Conservation (phyloP, 169 alveolate species). For the Eimeria praecox region DNA sequence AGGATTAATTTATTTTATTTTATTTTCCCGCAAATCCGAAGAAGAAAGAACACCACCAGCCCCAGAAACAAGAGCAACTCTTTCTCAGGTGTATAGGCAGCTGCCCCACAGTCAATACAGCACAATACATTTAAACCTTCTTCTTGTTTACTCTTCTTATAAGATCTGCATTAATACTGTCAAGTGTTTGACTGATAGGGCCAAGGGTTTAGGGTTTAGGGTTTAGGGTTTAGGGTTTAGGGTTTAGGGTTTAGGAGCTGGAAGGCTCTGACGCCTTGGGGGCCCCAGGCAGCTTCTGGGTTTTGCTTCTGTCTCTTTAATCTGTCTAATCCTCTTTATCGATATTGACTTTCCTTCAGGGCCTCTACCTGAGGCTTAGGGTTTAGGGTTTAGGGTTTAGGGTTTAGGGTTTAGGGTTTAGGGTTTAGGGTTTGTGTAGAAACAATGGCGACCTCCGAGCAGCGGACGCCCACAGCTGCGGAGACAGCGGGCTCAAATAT, state of each 20-base stretch:
- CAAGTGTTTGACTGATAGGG: not conserved
- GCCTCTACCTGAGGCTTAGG: not conserved
- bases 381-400: slow-evolving; percentile 20
- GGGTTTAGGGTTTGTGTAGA: too few relatives aligned
- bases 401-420: slow-evolving; percentile 44
- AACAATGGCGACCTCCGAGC: not conserved
- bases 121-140: not conserved
- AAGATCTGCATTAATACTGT: not conserved
- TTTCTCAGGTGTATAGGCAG: too few relatives aligned
- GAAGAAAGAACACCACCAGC: not conserved
- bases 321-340: not conserved
- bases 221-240: slow-evolving; percentile 34
- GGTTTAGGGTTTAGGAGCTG: slow-evolving; percentile 2
- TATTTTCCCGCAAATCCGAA: not conserved
- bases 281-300: not conserved
- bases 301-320: not conserved
- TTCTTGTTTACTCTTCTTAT: not conserved
- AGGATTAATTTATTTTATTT: not conserved
- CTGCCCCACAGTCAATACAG: too few relatives aligned
- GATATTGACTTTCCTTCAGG: not conserved
- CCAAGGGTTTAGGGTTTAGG: not conserved
- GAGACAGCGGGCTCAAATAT: not conserved
- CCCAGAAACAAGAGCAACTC: too few relatives aligned
- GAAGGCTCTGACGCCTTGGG: not conserved
- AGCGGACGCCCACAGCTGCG: not conserved